Evolutionary conservation across 2,329 filamentous ascomycete species (phyloP), one percentile per base, ranked within the genome.

Genomic region (Venturia nashicola): DNA sequence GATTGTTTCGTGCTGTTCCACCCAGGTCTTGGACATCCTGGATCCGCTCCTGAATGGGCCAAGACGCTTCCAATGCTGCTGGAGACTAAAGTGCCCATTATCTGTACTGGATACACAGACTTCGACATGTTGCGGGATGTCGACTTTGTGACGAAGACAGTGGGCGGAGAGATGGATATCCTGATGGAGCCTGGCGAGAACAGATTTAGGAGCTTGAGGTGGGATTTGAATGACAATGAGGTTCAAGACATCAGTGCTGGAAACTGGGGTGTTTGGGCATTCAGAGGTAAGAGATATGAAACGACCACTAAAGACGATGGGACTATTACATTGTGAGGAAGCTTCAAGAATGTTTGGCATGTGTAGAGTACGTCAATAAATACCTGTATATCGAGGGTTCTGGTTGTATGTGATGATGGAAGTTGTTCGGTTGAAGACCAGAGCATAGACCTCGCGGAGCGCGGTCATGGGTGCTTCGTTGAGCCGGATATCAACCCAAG

Each of bases 1-100:
- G 94, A 99, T 79, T 94, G 90, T 75, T 96, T 99, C 72, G 86
- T 99, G 71, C 83, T 97, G 61, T 99, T 97, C 81, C 95, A 99
- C 72, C 95, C 95, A 0, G 95, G 95, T 9, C 83, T 99, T 20
- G 95, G 94, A 14, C 94, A 99, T 74, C 92, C 95, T 0, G 91
- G 92, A 16, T 93, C 88, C 71, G 90, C 89, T 62, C 90, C 96
- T 71, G 94, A 99, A 75, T 99, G 95, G 94, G 84, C 88, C 65
- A 87, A 93, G 70, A 97, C 94, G 0, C 77, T 99, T 8, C 94
- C 94, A 2, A 82, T 91, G 70, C 82, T 99, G 36, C 80, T 99
- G 23, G 92, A 97, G 78, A 99, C 95, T 3, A 99, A 99, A 77
- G 86, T 94, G 1, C 94, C 94, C 0, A 89, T 99, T 68, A 85